These are phyloP conservation scores for Cladochytrium replicatum DNA, from an alignment of 192 early-diverging fungal species.

Conservation along the genomic window DNA sequence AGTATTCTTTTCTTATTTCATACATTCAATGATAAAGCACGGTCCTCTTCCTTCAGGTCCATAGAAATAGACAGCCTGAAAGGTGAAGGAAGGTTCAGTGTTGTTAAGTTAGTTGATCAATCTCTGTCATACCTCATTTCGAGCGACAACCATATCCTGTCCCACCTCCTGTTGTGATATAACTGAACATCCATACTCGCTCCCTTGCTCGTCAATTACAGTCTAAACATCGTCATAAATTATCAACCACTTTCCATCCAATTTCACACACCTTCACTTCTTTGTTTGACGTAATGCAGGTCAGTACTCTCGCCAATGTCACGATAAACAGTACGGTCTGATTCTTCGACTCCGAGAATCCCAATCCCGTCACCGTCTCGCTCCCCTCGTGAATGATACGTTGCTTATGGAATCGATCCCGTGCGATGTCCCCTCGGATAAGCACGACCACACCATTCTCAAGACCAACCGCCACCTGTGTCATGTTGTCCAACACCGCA, in stretches of 20 bases:
- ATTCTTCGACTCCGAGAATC: constrained; percentile 58
- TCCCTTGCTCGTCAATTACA: constrained; percentile 75
- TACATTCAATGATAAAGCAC: constrained; percentile 80
- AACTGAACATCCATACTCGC: constrained; percentile 61
- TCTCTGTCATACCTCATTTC: constrained; percentile 52
- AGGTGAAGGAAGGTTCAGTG: neutral
- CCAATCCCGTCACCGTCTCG: constrained; percentile 75
- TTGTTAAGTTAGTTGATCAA: neutral
- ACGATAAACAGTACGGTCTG: constrained; percentile 57
- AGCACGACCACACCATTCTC: constrained; percentile 85
- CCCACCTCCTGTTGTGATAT: constrained; percentile 46
- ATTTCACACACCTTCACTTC: constrained; percentile 13
- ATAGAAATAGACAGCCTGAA: constrained; percentile 84
- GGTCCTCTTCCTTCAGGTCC: constrained; percentile 82
- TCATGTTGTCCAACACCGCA: constrained; percentile 64
- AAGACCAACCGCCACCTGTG: constrained; percentile 85
- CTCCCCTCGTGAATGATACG: constrained; percentile 74
- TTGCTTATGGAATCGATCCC: constrained; percentile 66
- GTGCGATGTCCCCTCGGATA: constrained; percentile 69
- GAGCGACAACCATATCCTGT: constrained; percentile 72
- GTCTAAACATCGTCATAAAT: too few relatives aligned
- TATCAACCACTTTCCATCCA: too few relatives aligned
- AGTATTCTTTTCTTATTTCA: constrained; percentile 72
- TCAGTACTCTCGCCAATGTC: constrained; percentile 50
- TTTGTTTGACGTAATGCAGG: constrained; percentile 46